phyloP scores from a whole-genome alignment of 2,329 filamentous ascomycete species.

The Daldinia eschscholtzii region DNA sequence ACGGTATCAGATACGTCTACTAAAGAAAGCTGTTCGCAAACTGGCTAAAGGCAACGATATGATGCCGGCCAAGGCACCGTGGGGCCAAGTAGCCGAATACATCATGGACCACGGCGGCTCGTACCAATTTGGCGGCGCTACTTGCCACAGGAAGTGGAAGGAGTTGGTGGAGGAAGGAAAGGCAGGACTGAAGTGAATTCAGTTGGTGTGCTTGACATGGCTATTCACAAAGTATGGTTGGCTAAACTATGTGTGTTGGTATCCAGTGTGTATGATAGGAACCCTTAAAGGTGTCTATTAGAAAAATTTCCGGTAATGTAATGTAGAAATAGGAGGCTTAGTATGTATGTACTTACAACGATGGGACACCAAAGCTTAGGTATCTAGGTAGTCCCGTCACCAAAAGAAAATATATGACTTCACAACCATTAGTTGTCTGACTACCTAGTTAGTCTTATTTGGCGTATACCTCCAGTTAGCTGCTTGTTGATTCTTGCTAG shows the following conservation, averaged over 20 bases:
- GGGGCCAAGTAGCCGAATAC: constrained; percentile 69
- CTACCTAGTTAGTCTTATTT: constrained; percentile 9
- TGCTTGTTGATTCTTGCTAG: constrained; percentile 13
- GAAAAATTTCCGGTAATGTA: constrained; percentile 17
- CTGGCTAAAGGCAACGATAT: constrained; percentile 52
- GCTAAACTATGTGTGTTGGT: constrained; percentile 24
- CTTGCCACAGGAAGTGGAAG: constrained; percentile 70
- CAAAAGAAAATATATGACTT: constrained; percentile 33
- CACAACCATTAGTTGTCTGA: constrained; percentile 29
- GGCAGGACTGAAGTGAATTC: constrained; percentile 20
- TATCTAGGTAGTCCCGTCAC: constrained; percentile 1
- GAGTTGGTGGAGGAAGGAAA: constrained; percentile 54
- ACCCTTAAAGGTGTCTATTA: constrained; percentile 39
- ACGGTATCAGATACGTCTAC: constrained; percentile 58
- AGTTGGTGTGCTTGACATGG: background rate
- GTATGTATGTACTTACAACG: constrained; percentile 49
- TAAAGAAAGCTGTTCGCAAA: constrained; percentile 59
- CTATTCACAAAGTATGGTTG: constrained; percentile 18
- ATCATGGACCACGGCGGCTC: constrained; percentile 66
- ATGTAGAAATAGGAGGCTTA: constrained; percentile 24
- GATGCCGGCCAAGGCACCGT: constrained; percentile 60
- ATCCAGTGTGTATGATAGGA: constrained; percentile 37
- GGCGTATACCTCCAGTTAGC: background rate
- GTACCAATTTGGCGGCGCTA: constrained; percentile 70
- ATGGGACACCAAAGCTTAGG: constrained; percentile 15